phyloP scores from a whole-genome alignment of 257 asterid genomes.

The Perilla frutescens region DNA sequence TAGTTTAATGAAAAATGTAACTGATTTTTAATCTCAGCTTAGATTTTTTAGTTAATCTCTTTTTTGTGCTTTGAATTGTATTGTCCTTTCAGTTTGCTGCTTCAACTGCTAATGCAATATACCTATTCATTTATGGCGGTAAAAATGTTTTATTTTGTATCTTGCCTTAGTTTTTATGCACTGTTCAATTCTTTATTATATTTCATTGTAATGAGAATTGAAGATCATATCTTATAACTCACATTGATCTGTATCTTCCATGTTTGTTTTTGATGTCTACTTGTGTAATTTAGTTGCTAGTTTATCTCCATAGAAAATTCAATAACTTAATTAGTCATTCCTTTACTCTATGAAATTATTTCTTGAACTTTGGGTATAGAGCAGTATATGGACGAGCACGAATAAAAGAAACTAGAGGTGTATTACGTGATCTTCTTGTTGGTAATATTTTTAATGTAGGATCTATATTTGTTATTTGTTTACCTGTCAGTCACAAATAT shows the following conservation, averaged over 20 bases:
- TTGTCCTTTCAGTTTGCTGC: constrained; percentile 9
- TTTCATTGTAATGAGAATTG: constrained; percentile 4
- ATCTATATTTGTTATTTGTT: constrained; percentile 14
- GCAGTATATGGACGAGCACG: background rate
- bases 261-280: background rate
- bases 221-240: background rate
- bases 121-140: background rate
- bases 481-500: constrained; percentile 5
- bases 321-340: background rate
- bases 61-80: background rate
- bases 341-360: background rate
- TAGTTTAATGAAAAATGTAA: background rate
- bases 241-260: background rate
- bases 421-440: background rate
- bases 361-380: background rate
- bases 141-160: background rate
- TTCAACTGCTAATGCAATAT: constrained; percentile 22
- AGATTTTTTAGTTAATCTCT: background rate
- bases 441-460: constrained; percentile 6
- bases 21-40: constrained; percentile 9
- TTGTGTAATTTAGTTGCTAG: constrained; percentile 11
- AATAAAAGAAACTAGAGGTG: background rate
- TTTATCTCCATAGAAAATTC: background rate
- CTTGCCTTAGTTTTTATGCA: constrained; percentile 5
- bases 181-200: background rate